Evolutionary conservation across 2,329 filamentous ascomycete species (phyloP).

Genomic region (Emmonsia crescens): DNA sequence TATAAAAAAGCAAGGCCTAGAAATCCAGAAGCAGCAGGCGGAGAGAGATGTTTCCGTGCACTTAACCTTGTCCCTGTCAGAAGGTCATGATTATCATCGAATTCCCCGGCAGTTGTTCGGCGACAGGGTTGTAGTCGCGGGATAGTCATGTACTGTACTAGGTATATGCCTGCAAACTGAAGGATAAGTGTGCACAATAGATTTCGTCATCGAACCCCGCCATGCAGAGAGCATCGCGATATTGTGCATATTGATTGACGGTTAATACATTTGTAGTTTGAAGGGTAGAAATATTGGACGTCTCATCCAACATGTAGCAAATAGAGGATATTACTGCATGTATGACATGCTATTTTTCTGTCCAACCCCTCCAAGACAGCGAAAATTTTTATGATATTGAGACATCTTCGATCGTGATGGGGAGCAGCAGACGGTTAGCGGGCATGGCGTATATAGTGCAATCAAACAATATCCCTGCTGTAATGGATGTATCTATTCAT

Average conservation of each 20-base stretch:
- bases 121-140: not conserved
- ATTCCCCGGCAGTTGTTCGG: not conserved
- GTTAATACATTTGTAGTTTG: not conserved
- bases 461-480: not conserved
- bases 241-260: too few relatives aligned
- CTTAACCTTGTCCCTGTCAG: not conserved
- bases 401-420: not conserved
- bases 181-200: not conserved
- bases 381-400: not conserved
- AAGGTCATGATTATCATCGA: not conserved
- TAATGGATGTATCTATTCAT: not conserved
- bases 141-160: not conserved
- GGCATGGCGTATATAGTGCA: not conserved
- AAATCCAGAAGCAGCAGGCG: not conserved
- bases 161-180: too few relatives aligned
- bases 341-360: not conserved
- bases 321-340: not conserved
- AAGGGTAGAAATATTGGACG: not conserved
- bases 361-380: not conserved
- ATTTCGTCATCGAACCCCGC: not conserved
- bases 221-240: not conserved
- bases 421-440: not conserved
- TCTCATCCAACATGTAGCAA: not conserved
- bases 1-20: not conserved
- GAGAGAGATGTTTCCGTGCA: not conserved